Percentiles rank a stretch among this genome's conserved stretches.
phyloP scores from a whole-genome alignment of 345 rosid genomes.

The Acer campestre region DNA sequence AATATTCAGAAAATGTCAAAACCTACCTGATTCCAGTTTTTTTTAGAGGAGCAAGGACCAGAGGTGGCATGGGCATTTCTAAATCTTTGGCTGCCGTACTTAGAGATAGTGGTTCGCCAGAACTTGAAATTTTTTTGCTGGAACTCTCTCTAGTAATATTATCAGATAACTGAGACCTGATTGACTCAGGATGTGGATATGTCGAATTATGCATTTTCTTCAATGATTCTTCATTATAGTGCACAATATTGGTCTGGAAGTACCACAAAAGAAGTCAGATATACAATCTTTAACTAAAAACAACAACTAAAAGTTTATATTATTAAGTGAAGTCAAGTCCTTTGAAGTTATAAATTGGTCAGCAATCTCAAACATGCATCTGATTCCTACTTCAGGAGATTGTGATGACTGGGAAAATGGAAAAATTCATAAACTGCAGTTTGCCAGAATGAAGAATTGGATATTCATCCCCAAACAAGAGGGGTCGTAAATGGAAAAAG shows the following conservation, averaged over 20 bases:
- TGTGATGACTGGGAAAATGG: neutral
- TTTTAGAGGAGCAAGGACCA: constrained; percentile 64
- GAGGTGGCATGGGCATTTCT: constrained; percentile 94
- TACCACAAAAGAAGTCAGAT: constrained; percentile 8
- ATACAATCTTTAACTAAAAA: neutral
- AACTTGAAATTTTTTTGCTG: constrained; percentile 27
- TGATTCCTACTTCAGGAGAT: neutral
- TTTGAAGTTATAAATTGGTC: neutral
- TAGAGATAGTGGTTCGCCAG: constrained; percentile 35
- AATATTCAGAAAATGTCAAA: constrained; percentile 6
- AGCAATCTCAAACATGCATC: neutral
- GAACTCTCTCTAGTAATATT: constrained; percentile 34
- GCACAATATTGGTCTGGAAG: constrained; percentile 77
- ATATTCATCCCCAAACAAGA: neutral
- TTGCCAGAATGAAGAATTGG: neutral
- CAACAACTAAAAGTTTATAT: neutral
- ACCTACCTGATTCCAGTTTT: constrained; percentile 68
- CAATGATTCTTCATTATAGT: constrained; percentile 66
- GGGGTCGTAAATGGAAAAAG: neutral
- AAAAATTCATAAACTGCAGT: neutral
- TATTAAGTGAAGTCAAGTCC: neutral
- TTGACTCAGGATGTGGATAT: constrained; percentile 47
- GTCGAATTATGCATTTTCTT: constrained; percentile 48
- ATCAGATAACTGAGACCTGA: constrained; percentile 50
- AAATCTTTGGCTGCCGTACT: constrained; percentile 55